phyloP scores from a whole-genome alignment of 2,329 filamentous ascomycete species.

The Escovopsis weberi region DNA sequence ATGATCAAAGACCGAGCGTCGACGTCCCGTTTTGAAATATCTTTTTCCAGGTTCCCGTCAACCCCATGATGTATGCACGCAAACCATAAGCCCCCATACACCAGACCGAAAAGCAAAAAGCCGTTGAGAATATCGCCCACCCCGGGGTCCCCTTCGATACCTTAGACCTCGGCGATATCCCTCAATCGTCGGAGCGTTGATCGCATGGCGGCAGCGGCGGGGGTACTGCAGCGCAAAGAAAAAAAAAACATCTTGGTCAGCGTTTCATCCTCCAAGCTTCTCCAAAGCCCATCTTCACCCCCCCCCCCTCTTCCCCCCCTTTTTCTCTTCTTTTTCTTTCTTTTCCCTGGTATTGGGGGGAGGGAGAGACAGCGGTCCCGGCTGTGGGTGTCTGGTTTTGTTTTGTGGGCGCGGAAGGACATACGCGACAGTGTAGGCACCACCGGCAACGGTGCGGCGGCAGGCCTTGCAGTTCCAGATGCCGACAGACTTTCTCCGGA shows the following conservation, averaged over 20 bases:
- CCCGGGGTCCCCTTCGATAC: constrained; percentile 12
- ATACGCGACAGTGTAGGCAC: constrained; percentile 94
- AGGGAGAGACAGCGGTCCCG: background rate
- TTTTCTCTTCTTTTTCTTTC: too few relatives aligned
- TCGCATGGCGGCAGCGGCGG: constrained; percentile 84
- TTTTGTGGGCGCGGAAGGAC: constrained; percentile 27
- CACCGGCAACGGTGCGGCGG: constrained; percentile 62
- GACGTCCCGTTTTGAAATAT: constrained; percentile 20
- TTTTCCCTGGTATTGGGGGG: background rate
- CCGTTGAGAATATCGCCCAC: constrained; percentile 19
- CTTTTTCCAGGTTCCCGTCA: constrained; percentile 13
- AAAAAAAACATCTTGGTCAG: constrained; percentile 12
- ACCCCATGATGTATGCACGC: constrained; percentile 29
- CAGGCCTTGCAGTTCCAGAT: constrained; percentile 97
- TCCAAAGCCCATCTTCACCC: too few relatives aligned
- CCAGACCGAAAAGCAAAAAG: constrained; percentile 32
- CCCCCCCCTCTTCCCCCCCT: too few relatives aligned
- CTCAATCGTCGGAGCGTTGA: constrained; percentile 94
- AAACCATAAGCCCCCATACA: constrained; percentile 29
- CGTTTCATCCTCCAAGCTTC: constrained; percentile 2
- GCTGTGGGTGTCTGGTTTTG: background rate
- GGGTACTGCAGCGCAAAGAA: constrained; percentile 45
- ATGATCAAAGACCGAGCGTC: constrained; percentile 25
- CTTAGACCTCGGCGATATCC: constrained; percentile 92
- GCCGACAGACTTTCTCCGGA: constrained; percentile 80